Evolutionary conservation across 1,284 basidiomycete genomes (phyloP).

Genomic region (Microbotryum lychnidis-dioicae): DNA sequence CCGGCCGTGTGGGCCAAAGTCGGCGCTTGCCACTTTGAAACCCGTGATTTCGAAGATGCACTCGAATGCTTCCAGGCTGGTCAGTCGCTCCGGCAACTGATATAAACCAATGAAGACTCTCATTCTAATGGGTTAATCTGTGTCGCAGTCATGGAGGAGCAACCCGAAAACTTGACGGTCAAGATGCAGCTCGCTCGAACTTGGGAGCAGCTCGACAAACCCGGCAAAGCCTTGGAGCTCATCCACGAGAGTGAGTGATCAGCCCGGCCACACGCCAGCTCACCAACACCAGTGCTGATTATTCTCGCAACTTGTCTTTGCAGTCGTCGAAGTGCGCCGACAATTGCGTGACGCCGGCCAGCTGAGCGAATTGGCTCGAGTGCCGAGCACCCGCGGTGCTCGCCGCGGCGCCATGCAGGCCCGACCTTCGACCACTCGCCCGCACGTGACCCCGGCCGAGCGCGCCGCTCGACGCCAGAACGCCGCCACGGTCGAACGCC

Average conservation of each 20-base stretch:
- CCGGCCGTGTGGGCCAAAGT: constrained; percentile 32
- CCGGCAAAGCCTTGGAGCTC: constrained; percentile 70
- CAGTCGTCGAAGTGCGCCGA: constrained; percentile 27
- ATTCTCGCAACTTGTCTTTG: too few species aligned
- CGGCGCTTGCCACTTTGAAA: constrained; percentile 49
- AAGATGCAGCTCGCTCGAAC: constrained; percentile 84
- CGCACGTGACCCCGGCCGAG: constrained; percentile 2
- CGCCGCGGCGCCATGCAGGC: background rate
- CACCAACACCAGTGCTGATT: constrained; percentile 40
- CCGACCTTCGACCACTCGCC: constrained; percentile 1
- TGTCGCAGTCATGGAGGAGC: constrained; percentile 57
- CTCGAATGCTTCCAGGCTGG: constrained; percentile 74
- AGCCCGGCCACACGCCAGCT: constrained; percentile 9
- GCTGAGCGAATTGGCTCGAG: background rate
- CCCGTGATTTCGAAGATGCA: constrained; percentile 63
- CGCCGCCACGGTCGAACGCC: constrained; percentile 23
- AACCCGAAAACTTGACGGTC: constrained; percentile 66
- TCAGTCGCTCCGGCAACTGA: constrained; percentile 39
- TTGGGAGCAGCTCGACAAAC: constrained; percentile 68
- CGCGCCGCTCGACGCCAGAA: constrained; percentile 8
- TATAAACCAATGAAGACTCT: background rate
- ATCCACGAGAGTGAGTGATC: constrained; percentile 65
- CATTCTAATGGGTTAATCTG: background rate
- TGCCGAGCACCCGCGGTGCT: constrained; percentile 1
- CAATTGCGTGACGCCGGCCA: constrained; percentile 13